phyloP scores from a whole-genome alignment of 2,329 filamentous ascomycete genomes.

The Hymenoscyphus scutula region DNA sequence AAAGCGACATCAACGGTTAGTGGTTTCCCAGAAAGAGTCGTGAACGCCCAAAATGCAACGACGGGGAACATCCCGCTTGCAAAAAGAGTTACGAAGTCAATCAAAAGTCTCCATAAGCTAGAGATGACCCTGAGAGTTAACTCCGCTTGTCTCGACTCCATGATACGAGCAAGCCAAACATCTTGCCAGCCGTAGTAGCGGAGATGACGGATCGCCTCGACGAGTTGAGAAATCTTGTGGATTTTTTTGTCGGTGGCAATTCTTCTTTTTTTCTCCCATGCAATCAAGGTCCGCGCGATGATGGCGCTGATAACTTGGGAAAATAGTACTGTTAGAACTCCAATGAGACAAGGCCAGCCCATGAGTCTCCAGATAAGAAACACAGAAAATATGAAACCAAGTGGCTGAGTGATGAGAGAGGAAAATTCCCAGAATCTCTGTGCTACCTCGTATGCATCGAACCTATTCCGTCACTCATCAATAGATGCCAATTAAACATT shows the following conservation, averaged over 20 bases:
- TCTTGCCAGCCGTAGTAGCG: constrained; percentile 68
- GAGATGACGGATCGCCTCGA: constrained; percentile 52
- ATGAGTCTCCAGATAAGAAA: constrained; percentile 74
- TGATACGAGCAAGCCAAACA: constrained; percentile 68
- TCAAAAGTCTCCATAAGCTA: constrained; percentile 59
- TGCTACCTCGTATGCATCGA: constrained; percentile 76
- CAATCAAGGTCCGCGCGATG: constrained; percentile 64
- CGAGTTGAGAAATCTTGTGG: constrained; percentile 79
- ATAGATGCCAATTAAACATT: background rate
- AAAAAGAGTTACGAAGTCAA: constrained; percentile 67
- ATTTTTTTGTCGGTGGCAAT: constrained; percentile 73
- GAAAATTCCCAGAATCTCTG: constrained; percentile 85
- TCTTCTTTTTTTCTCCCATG: constrained; percentile 69
- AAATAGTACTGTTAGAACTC: constrained; percentile 65
- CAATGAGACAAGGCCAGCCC: constrained; percentile 74
- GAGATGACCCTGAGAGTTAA: constrained; percentile 63
- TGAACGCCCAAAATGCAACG: constrained; percentile 78
- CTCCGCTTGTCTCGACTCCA: constrained; percentile 66
- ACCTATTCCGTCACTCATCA: constrained; percentile 21
- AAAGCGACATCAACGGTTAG: constrained; percentile 82
- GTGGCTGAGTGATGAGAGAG: constrained; percentile 69
- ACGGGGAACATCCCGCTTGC: constrained; percentile 76
- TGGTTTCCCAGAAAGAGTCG: constrained; percentile 63
- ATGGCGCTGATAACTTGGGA: constrained; percentile 69
- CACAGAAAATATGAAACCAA: constrained; percentile 73